A percentile compares a stretch with the other conserved stretches of the same genome.
Conservation (phyloP, 2,329 filamentous ascomycete species). For the Colletotrichum limetticola region DNA sequence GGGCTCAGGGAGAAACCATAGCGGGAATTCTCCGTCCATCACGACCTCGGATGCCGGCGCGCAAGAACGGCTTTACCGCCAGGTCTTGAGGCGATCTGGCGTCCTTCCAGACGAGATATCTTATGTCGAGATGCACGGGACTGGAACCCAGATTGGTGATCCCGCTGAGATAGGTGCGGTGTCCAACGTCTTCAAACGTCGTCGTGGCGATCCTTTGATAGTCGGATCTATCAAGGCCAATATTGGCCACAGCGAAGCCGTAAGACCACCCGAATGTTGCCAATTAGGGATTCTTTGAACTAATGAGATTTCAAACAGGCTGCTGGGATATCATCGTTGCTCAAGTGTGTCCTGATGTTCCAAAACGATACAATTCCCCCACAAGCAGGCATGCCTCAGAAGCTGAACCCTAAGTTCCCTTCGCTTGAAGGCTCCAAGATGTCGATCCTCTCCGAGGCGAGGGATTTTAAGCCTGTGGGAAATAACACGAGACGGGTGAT, state of each 20-base stretch:
- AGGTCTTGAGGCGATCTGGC: too few relatives aligned
- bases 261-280: too few relatives aligned
- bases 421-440: not conserved
- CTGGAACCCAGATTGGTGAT: constrained; percentile 59
- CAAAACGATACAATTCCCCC: constrained; percentile 44
- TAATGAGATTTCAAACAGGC: constrained; percentile 22
- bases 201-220: not conserved
- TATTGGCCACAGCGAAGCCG: constrained; percentile 35
- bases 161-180: constrained; percentile 56
- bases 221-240: constrained; percentile 36
- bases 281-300: too few relatives aligned
- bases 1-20: constrained; percentile 51
- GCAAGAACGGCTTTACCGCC: constrained; percentile 21
- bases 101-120: constrained; percentile 25
- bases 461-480: not conserved
- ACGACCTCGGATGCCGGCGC: constrained; percentile 37
- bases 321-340: constrained; percentile 42
- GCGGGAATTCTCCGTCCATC: constrained; percentile 48
- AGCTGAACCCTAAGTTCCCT: constrained; percentile 1
- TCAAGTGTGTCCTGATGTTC: constrained; percentile 46
- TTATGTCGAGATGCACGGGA: constrained; percentile 57
- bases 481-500: constrained; percentile 38
- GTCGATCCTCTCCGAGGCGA: not conserved
- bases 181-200: constrained; percentile 26
- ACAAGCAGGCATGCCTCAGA: constrained; percentile 32